Evolutionary conservation across 257 asterid genomes (phyloP).

Genomic region (Solanum medicagineum): DNA sequence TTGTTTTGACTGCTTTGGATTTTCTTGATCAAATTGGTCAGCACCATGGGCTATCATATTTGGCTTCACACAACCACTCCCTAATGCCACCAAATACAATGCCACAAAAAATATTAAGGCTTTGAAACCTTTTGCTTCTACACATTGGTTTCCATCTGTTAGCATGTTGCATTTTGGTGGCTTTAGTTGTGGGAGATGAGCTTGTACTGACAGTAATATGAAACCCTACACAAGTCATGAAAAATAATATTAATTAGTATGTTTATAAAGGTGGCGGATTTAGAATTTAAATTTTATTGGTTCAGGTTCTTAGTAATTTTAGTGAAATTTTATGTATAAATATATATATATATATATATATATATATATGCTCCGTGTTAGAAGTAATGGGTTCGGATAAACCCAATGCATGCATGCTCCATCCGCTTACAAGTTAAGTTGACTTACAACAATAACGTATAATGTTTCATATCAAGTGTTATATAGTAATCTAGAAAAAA

Average conservation of each 20-base stretch:
- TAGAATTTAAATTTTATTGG: background rate
- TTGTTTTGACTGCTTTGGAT: slow-evolving; percentile 42
- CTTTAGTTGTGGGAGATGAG: slow-evolving; percentile 83
- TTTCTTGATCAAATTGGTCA: slow-evolving; percentile 54
- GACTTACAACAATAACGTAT: background rate
- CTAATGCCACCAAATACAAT: slow-evolving; percentile 77
- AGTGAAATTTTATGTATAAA: too few species aligned
- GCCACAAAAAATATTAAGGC: slow-evolving; percentile 64
- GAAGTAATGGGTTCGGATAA: background rate
- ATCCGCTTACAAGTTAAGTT: background rate
- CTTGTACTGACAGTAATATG: slow-evolving; percentile 79
- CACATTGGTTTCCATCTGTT: slow-evolving; percentile 22
- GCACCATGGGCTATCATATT: slow-evolving; percentile 96
- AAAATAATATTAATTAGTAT: background rate
- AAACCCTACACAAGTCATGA: slow-evolving; percentile 41
- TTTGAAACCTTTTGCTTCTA: slow-evolving; percentile 59
- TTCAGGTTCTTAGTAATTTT: background rate
- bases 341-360: too few species aligned
- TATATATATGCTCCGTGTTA: background rate
- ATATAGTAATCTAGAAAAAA: background rate
- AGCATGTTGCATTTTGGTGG: slow-evolving; percentile 66
- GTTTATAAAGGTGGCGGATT: background rate
- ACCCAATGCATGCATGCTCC: background rate
- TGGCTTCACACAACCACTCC: slow-evolving; percentile 95
- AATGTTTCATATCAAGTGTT: background rate